These are phyloP conservation scores for Dicorynia guianensis DNA, from an alignment of 306 rosid genomes.

Conservation along the genomic window DNA sequence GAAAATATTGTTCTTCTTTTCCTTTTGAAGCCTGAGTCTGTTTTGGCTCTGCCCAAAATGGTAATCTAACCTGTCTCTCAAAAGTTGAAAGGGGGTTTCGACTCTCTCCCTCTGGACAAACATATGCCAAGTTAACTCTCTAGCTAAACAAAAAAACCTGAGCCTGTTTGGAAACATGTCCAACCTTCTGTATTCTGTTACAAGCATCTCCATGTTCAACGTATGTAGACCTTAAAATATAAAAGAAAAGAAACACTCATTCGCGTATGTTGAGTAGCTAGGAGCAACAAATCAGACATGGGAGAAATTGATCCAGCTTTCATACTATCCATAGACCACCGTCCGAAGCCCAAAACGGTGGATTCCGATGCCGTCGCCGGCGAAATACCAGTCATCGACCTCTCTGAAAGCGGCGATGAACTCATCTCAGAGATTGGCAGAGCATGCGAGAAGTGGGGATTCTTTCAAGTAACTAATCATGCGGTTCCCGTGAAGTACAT, in stretches of 20 bases:
- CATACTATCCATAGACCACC: constrained; percentile 68
- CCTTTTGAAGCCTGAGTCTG: no score
- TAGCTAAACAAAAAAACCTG: no score
- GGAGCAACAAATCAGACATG: constrained; percentile 30
- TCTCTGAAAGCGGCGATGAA: constrained; percentile 21
- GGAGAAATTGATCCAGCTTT: constrained; percentile 58
- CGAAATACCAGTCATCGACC: constrained; percentile 30
- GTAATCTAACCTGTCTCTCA: no score
- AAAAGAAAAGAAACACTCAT: neutral
- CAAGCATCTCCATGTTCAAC: neutral
- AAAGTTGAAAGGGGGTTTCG: no score
- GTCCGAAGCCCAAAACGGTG: constrained; percentile 54
- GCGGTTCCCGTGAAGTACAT: constrained; percentile 58
- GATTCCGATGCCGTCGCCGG: constrained; percentile 37
- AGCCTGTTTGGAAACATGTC: no score
- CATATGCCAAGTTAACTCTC: no score
- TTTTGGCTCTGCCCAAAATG: no score
- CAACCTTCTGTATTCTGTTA: no score
- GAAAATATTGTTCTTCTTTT: no score
- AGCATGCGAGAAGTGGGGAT: constrained; percentile 84
- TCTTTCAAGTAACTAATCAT: constrained; percentile 79
- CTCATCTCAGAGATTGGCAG: constrained; percentile 56
- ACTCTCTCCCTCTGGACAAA: no score
- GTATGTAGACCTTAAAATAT: neutral
- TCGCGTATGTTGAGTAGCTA: neutral